These are phyloP conservation scores for Globisporangium uncinulatum DNA, from an alignment of 352 stramenopile genomes.

Conservation along the genomic window DNA sequence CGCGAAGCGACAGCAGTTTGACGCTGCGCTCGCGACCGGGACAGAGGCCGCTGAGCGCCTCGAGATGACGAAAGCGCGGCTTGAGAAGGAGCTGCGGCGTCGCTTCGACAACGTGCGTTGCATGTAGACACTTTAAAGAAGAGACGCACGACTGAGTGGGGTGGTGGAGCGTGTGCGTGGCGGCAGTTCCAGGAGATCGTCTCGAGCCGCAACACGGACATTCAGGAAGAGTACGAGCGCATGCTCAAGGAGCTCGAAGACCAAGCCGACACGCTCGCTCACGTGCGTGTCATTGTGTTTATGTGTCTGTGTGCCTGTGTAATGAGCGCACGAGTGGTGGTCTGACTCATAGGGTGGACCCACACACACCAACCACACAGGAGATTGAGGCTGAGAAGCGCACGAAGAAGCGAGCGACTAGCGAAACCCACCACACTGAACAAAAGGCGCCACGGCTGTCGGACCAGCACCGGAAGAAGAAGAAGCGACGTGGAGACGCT, in stretches of 20 bases:
- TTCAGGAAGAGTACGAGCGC: conserved; percentile 70
- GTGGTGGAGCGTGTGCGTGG: background rate
- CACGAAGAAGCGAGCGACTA: conserved; percentile 10
- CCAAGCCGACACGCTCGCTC: conserved; percentile 35
- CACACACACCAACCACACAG: conserved; percentile 11
- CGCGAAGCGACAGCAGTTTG: conserved; percentile 44
- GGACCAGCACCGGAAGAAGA: conserved; percentile 11
- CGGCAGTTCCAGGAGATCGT: conserved; percentile 55
- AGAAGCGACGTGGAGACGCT: conserved; percentile 2
- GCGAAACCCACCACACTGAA: conserved; percentile 1
- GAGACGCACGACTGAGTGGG: background rate
- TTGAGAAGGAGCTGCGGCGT: conserved; percentile 62
- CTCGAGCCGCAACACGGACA: conserved; percentile 62
- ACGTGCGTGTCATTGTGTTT: conserved; percentile 3
- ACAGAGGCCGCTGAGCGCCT: conserved; percentile 58
- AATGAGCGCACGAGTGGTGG: too few relatives aligned
- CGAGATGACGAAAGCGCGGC: conserved; percentile 51
- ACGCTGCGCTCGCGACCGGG: conserved; percentile 46
- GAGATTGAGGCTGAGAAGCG: conserved; percentile 34
- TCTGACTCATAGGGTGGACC: background rate
- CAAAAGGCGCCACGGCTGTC: conserved; percentile 1
- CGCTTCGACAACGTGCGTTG: conserved; percentile 31
- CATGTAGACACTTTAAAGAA: background rate
- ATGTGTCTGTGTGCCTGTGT: too few relatives aligned
- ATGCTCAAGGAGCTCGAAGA: conserved; percentile 74